Evolutionary conservation across 106 monocot genomes (phyloP), one percentile per base, ranked within the genome.

Genomic region (Posidonia australis): DNA sequence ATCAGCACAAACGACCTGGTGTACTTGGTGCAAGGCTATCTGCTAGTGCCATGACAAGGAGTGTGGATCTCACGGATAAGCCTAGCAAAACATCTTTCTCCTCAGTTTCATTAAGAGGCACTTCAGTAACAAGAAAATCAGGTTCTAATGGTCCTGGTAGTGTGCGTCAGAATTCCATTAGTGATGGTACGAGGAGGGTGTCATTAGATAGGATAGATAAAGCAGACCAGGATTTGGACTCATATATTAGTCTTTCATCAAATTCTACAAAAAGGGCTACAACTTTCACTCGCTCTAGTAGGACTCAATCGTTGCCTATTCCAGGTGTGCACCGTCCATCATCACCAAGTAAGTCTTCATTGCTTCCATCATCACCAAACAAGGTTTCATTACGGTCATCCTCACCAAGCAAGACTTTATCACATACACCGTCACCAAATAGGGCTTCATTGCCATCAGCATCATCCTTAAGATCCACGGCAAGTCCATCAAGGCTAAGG

Each of bases 1-100:
- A 93, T 57, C 85, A 89, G 10, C 76, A 79, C 63, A 64, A 75
- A 21, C 74, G 89, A 83, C 77, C 75, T 44, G 58, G 67, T 1
- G 65, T 76, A 64, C 55, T 66, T 13, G 54, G 77, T 56, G 74
- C 70, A 27, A 83, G 68, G 62, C 21, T 83, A 60, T 67, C 81
- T 60, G 54, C 69, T 26, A 26, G 44, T 45, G 26, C 60, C 20
- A 31, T 80, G 66, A 60, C 67, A n/a, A 75, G 67, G 58, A 76
- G 82, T 29, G 21, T 82, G 51, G 82, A 76, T 76, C 78, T 73
- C 41, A 72, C 68, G 47, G 79, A 76, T 58, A 80, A 67, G 48
- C 32, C 59, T 31, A 64, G 51, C 24, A 76, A 68, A 74, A 51
- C 66, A 22, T 67, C 54, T 65, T 70, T 74, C 60, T 58, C 62